A percentile compares a stretch with the other conserved stretches of the same genome.
Evolutionary conservation across 345 rosid genomes (phyloP).

Genomic region (Brassica nigra): DNA sequence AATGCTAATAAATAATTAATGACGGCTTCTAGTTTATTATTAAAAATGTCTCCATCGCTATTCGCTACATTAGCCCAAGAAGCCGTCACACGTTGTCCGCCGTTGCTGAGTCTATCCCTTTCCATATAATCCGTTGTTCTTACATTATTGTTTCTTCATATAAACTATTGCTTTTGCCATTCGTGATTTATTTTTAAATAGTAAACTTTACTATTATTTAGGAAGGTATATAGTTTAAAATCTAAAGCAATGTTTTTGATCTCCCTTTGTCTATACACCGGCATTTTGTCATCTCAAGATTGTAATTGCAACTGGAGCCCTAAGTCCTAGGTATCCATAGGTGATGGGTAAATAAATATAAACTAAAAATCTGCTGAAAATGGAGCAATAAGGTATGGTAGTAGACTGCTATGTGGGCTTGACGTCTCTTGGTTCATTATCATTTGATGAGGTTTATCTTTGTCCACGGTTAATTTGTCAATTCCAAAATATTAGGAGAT

Average conservation of each 20-base stretch:
- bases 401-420: background rate
- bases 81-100: constrained; percentile 35
- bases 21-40: background rate
- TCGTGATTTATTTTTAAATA: background rate
- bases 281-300: constrained; percentile 10
- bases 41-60: background rate
- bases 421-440: background rate
- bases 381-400: background rate
- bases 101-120: constrained; percentile 24
- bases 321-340: background rate
- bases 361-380: background rate
- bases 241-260: background rate
- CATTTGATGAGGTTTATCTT: background rate
- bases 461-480: background rate
- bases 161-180: background rate
- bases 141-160: background rate
- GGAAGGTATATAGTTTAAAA: background rate
- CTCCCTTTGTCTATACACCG: background rate
- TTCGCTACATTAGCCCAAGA: background rate
- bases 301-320: constrained; percentile 18
- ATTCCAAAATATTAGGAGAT: background rate
- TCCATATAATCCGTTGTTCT: constrained; percentile 1
- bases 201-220: background rate
- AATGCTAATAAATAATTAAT: background rate
- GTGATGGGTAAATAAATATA: constrained; percentile 2